phyloP scores from a whole-genome alignment of 768 basidiomycete genomes.

The Saitozyma podzolica region DNA sequence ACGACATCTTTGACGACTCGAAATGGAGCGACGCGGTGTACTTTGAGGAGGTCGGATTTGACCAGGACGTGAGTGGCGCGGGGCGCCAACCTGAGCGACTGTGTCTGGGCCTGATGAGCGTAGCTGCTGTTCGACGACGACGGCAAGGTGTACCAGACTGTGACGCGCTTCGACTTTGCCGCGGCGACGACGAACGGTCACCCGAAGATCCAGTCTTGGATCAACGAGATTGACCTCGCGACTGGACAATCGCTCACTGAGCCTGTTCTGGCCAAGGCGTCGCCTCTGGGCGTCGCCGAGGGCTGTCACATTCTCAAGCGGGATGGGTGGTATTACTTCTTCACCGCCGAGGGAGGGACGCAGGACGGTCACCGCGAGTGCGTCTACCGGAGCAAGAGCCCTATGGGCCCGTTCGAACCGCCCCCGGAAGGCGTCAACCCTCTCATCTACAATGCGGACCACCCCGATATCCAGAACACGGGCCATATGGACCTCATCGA shows the following conservation, averaged over 20 bases:
- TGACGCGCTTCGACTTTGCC: constrained; percentile 2
- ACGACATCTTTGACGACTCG: constrained; percentile 29
- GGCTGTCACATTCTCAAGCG: constrained; percentile 42
- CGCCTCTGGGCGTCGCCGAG: constrained; percentile 31
- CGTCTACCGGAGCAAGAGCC: constrained; percentile 45
- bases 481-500: constrained; percentile 55
- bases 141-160: constrained; percentile 10
- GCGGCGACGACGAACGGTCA: constrained; percentile 3
- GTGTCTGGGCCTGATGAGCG: background rate
- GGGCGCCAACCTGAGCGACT: too few relatives aligned
- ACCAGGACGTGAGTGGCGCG: constrained; percentile 23
- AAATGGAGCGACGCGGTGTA: constrained; percentile 27
- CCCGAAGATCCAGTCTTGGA: constrained; percentile 5
- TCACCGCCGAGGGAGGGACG: constrained; percentile 53
- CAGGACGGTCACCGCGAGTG: constrained; percentile 19
- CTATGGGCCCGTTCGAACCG: constrained; percentile 47
- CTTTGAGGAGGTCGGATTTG: constrained; percentile 28
- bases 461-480: constrained; percentile 55
- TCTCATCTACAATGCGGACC: constrained; percentile 24
- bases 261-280: constrained; percentile 7
- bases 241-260: constrained; percentile 9
- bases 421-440: constrained; percentile 27
- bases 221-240: constrained; percentile 19
- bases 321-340: constrained; percentile 50
- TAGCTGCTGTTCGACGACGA: constrained; percentile 11